Percentiles rank a stretch among this genome's conserved stretches.
These are phyloP conservation scores for Monosporascus sp. DNA, from an alignment of 2,329 filamentous ascomycete species.

Conservation along the genomic window DNA sequence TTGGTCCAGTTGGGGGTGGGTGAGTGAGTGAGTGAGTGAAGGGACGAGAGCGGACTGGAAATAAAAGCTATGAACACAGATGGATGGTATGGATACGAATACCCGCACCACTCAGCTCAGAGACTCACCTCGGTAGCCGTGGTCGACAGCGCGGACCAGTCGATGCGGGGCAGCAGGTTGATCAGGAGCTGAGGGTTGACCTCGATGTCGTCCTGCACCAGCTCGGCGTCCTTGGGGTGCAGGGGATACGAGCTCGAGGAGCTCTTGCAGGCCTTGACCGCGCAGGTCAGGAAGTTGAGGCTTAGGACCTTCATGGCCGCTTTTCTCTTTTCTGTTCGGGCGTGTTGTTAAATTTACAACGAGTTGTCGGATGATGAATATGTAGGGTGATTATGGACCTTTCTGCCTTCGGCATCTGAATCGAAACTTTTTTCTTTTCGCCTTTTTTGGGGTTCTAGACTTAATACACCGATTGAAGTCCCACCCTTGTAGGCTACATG, in stretches of 20 bases:
- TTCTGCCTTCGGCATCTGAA: background rate
- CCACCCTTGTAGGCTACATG: too few relatives aligned
- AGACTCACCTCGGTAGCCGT: conserved; percentile 69
- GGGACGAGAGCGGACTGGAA: too few relatives aligned
- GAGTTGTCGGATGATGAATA: too few relatives aligned
- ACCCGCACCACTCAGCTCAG: background rate
- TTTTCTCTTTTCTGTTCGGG: background rate
- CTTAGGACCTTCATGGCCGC: conserved; percentile 84
- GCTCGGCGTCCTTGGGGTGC: conserved; percentile 86
- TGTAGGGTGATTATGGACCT: too few relatives aligned
- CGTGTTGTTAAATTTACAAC: background rate
- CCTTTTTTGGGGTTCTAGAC: background rate
- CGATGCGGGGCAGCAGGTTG: conserved; percentile 81
- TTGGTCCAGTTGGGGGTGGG: background rate
- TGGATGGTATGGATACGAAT: background rate
- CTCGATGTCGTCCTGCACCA: conserved; percentile 79
- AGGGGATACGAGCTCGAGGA: conserved; percentile 78
- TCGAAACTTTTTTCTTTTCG: background rate
- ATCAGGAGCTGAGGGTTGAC: conserved; percentile 74
- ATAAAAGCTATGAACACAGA: background rate
- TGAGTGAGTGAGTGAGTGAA: background rate
- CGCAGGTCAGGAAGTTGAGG: conserved; percentile 94
- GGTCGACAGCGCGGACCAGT: conserved; percentile 76
- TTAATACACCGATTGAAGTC: background rate
- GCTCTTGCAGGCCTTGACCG: conserved; percentile 89